Evolutionary conservation across 805 yeast genomes (phyloP).

Genomic region (Starmerella floricola): DNA sequence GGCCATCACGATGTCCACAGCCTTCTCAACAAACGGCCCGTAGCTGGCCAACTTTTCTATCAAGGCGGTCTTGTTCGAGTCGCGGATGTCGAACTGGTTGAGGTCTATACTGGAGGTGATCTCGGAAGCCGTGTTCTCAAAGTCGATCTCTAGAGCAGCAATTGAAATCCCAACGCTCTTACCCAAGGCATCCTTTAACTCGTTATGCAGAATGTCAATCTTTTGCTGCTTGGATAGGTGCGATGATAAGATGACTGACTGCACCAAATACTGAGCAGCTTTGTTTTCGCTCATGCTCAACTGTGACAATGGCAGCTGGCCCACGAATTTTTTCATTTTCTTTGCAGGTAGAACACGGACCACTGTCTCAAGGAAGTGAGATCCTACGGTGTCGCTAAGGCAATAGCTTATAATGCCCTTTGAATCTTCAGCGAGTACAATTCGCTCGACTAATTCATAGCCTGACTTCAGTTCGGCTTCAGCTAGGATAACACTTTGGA

Average conservation of each 20-base stretch:
- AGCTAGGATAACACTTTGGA: slow-evolving; percentile 26
- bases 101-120: slow-evolving; percentile 17
- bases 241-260: slow-evolving; percentile 41
- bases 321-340: slow-evolving; percentile 58
- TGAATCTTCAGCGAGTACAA: slow-evolving; percentile 33
- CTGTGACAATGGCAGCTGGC: slow-evolving; percentile 52
- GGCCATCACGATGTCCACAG: slow-evolving; percentile 34
- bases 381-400: slow-evolving; percentile 80
- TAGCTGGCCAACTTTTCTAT: slow-evolving; percentile 60
- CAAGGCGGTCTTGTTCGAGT: slow-evolving; percentile 29
- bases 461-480: slow-evolving; percentile 13
- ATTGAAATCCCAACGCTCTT: not conserved
- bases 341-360: slow-evolving; percentile 54
- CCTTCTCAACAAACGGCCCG: slow-evolving; percentile 41
- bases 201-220: slow-evolving; percentile 8
- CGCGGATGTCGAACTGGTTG: slow-evolving; percentile 18
- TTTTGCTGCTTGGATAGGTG: slow-evolving; percentile 12
- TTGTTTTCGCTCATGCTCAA: slow-evolving; percentile 56
- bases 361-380: slow-evolving; percentile 73
- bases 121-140: slow-evolving; percentile 20
- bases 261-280: slow-evolving; percentile 68
- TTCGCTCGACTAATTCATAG: slow-evolving; percentile 7
- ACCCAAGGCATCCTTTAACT: slow-evolving; percentile 1
- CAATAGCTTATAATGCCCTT: slow-evolving; percentile 67
- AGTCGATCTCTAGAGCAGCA: slow-evolving; percentile 12